A percentile compares a stretch with the other conserved stretches of the same genome.
Conservation (phyloP, 73 alveolate species). For the Paramecium sonneborni region DNA sequence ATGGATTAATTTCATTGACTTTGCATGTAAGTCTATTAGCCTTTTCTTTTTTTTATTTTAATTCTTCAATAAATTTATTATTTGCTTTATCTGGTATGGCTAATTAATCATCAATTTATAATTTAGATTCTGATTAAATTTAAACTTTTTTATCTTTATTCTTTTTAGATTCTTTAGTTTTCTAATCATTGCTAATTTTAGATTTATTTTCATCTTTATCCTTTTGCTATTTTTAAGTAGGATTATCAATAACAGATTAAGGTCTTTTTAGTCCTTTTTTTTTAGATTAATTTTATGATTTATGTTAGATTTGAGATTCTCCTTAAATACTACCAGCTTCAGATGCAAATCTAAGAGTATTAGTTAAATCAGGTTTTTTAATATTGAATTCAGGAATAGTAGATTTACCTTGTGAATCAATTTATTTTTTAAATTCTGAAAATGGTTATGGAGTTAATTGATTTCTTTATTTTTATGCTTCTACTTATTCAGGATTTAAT, state of each 20-base stretch:
- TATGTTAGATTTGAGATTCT: neutral
- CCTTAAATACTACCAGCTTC: conserved; percentile 52
- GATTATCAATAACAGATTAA: neutral
- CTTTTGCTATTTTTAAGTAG: neutral
- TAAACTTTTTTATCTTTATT: conserved; percentile 15
- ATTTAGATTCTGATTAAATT: conserved; percentile 31
- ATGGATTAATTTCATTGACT: conserved; percentile 56
- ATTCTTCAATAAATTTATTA: conserved; percentile 42
- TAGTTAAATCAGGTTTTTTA: conserved; percentile 60
- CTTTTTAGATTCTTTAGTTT: neutral
- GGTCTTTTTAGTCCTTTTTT: conserved; percentile 29
- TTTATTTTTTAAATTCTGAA: neutral
- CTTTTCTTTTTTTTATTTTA: conserved; percentile 43
- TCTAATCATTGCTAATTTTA: conserved; percentile 12
- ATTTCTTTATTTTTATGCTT: conserved; percentile 57
- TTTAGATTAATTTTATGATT: neutral
- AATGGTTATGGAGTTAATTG: conserved; percentile 46
- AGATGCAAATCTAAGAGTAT: conserved; percentile 67
- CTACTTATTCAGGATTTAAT: conserved; percentile 75
- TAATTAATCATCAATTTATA: conserved; percentile 32
- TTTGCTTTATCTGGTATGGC: conserved; percentile 45
- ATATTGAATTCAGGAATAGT: conserved; percentile 53
- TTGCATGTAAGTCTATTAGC: conserved; percentile 50
- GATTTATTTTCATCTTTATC: neutral
- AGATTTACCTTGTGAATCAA: neutral